Base-by-base conservation (phyloP, 108 stramenopile genomes). In the Stephanodiscus triporus region DNA sequence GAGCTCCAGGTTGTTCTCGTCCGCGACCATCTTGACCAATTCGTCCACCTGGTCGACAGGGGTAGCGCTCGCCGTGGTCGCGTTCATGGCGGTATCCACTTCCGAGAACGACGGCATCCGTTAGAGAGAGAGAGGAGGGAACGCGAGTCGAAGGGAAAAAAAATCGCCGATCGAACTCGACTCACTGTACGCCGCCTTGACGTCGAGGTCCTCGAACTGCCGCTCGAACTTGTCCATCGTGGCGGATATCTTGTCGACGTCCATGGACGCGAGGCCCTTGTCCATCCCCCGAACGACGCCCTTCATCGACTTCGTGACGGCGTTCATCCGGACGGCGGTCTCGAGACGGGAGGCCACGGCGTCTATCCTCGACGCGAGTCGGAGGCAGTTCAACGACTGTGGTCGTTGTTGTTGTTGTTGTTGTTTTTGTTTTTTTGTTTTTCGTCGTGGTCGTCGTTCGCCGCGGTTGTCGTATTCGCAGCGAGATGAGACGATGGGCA, bases 171-270 rank as follows among this genome's bases (percentile, higher is more conserved):
- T 34, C 5, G 4, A 34, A 34, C 32, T 34, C 4, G 1, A 9
- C 40, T 45, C 16, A 45, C 43, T 98, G 75, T 95, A 96, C 29
- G 87, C 86, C 49, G 91, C 86, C 71, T 90, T 93, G 45, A 99
- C 99, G 76, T 99, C 99, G 85, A 98, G 85, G 85, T 97, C 97
- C 80, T 98, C 99, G 76, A 99, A 99, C 83, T 99, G 97, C 76
- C 90, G 83, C 82, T 99, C 99, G 75, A 99, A 99, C 70, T 97
- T 90, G 68, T 97, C 97, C 96, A 97, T 98, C 36, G 87, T 78
- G 19, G 88, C 69, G 54, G 88, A 85, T 56, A 99, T 96, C 82
- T 97, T 91, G 53, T 97, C 93, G 26, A 94, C 86, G 78, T 99
- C 87, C 99, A 99, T 99, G 36, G 70, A 67, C 14, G 87, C 86